Evolutionary conservation across 2,329 filamentous ascomycete species (phyloP).

Genomic region (Sporothrix pseudoabietina): DNA sequence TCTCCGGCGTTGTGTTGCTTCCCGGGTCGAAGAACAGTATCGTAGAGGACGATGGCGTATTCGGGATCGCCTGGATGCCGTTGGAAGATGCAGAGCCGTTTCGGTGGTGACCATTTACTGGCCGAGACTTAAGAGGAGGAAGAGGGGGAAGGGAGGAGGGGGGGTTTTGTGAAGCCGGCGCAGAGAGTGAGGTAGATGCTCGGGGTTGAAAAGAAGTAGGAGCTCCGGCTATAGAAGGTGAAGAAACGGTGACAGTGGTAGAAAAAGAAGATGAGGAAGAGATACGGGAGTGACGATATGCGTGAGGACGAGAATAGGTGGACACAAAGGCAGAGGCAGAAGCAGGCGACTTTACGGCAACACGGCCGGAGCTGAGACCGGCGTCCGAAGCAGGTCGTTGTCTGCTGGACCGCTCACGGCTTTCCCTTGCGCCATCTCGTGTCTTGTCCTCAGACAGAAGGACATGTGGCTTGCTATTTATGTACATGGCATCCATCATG

Average conservation of each 20-base stretch:
- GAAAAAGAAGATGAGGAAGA: slow-evolving; percentile 17
- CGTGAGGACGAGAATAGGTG: neutral
- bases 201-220: neutral
- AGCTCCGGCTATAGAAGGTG: neutral
- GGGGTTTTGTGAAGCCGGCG: neutral
- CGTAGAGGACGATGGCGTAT: slow-evolving; percentile 47
- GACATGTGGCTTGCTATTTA: slow-evolving; percentile 36
- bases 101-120: neutral
- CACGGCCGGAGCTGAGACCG: slow-evolving; percentile 27
- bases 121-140: neutral
- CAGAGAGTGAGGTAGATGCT: slow-evolving; percentile 5
- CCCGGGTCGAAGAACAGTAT: slow-evolving; percentile 51
- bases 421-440: slow-evolving; percentile 25
- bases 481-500: slow-evolving; percentile 35
- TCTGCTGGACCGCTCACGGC: slow-evolving; percentile 22
- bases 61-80: neutral
- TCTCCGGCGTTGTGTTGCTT: slow-evolving; percentile 47
- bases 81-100: neutral
- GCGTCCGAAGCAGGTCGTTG: slow-evolving; percentile 29
- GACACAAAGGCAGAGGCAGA: neutral
- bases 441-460: slow-evolving; percentile 27
- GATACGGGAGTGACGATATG: neutral
- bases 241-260: neutral
- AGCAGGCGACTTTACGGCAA: neutral
- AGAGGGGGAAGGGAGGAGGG: neutral